Evolutionary conservation across 208 protist species (phyloP).

Genomic region (Acanthamoeba divionensis): DNA sequence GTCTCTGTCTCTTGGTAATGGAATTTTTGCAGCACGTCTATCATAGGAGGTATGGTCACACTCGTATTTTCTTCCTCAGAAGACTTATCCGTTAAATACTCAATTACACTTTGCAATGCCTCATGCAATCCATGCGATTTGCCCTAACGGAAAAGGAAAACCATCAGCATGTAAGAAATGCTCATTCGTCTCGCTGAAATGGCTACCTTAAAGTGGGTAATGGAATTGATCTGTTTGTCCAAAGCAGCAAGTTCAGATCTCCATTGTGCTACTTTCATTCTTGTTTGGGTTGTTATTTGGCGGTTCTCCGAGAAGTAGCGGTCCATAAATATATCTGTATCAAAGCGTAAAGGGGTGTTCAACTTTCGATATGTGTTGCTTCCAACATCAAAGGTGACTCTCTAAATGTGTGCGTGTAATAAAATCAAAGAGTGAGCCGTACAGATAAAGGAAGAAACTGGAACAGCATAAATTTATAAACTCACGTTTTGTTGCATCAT

Average conservation of each 20-base stretch:
- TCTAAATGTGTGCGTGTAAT: not conserved
- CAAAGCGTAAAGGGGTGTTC: conserved; percentile 12
- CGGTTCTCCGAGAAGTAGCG: conserved; percentile 11
- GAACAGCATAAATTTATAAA: not conserved
- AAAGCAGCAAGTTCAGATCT: not conserved
- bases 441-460: not conserved
- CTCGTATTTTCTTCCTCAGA: not conserved
- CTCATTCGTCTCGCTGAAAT: not conserved
- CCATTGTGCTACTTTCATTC: not conserved
- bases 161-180: too few relatives aligned
- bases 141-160: not conserved
- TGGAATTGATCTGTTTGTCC: conserved; percentile 12
- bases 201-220: conserved; percentile 24
- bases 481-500: conserved; percentile 55
- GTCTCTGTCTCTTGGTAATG: not conserved
- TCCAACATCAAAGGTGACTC: conserved; percentile 7
- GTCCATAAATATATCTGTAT: conserved; percentile 12
- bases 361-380: not conserved
- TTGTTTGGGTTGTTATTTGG: not conserved
- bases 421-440: not conserved
- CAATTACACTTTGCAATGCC: not conserved
- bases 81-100: conserved; percentile 12
- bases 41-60: not conserved
- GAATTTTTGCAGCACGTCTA: not conserved
- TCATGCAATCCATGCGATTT: conserved; percentile 14